Conservation (phyloP, 768 basidiomycete species). For the Hygrophoropsis aurantiaca region DNA sequence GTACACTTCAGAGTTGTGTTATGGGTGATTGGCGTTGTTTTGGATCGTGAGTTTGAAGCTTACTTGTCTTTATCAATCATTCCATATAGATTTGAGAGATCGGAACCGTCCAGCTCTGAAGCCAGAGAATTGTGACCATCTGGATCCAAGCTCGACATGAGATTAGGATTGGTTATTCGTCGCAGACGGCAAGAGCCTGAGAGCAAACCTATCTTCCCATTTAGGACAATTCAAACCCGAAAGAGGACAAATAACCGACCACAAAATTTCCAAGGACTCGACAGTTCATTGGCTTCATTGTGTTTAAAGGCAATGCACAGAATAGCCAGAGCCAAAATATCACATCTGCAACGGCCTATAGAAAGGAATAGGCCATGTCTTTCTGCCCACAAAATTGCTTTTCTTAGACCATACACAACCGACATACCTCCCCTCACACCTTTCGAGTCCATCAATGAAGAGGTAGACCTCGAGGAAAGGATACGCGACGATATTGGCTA, state of each 20-base stretch:
- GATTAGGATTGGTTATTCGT: slow-evolving; percentile 6
- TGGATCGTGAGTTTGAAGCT: slow-evolving; percentile 22
- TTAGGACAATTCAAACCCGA: slow-evolving; percentile 6
- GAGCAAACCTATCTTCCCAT: slow-evolving; percentile 8
- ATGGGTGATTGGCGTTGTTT: background rate
- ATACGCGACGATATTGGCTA: slow-evolving; percentile 24
- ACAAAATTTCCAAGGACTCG: slow-evolving; percentile 1
- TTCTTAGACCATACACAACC: slow-evolving; percentile 16
- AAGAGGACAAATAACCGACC: slow-evolving; percentile 15
- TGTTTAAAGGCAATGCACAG: slow-evolving; percentile 22
- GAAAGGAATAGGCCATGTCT: slow-evolving; percentile 5
- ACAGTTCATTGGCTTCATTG: slow-evolving; percentile 13
- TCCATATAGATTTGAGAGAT: slow-evolving; percentile 54
- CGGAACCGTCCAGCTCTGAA: slow-evolving; percentile 42
- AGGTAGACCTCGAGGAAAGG: background rate
- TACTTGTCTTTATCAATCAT: slow-evolving; percentile 70
- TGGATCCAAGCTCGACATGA: slow-evolving; percentile 13
- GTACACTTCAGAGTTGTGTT: slow-evolving; percentile 48
- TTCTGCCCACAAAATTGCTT: background rate
- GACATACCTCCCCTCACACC: slow-evolving; percentile 7
- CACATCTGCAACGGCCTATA: slow-evolving; percentile 12
- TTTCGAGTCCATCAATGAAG: background rate
- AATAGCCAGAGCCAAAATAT: slow-evolving; percentile 14
- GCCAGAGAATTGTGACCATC: slow-evolving; percentile 43
- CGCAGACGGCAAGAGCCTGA: background rate